A percentile compares a stretch with the other conserved stretches of the same genome.
Evolutionary conservation across 805 yeast genomes (phyloP).

Genomic region (Schwanniomyces yamadae): DNA sequence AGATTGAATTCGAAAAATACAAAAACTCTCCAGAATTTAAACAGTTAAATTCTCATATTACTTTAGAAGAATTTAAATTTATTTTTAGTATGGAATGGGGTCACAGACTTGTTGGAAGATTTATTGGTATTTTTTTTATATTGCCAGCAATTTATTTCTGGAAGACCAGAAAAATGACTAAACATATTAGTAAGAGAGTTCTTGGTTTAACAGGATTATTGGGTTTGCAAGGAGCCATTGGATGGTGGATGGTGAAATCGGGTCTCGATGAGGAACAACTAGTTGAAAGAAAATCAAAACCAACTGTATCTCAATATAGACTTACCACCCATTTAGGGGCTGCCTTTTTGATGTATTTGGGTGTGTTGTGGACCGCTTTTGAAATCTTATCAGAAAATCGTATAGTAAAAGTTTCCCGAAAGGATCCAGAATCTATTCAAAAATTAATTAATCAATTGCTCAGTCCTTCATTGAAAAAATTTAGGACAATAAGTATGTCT

Average conservation of each 20-base stretch:
- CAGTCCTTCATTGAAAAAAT: slow-evolving; percentile 55
- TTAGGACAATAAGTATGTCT: slow-evolving; percentile 55
- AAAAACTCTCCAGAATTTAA: slow-evolving; percentile 87
- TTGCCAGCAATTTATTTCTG: slow-evolving; percentile 85
- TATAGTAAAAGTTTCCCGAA: slow-evolving; percentile 47
- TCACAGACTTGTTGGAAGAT: slow-evolving; percentile 89
- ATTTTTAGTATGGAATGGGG: slow-evolving; percentile 98
- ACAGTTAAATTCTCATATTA: slow-evolving; percentile 83
- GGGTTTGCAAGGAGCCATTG: slow-evolving; percentile 93
- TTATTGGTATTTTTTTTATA: slow-evolving; percentile 80
- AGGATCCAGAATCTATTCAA: slow-evolving; percentile 56
- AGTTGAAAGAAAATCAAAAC: slow-evolving; percentile 80
- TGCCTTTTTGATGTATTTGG: slow-evolving; percentile 82
- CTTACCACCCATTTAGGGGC: slow-evolving; percentile 92
- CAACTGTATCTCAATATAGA: slow-evolving; percentile 96
- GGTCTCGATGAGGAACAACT: slow-evolving; percentile 84
- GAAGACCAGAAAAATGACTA: slow-evolving; percentile 60
- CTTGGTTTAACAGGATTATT: slow-evolving; percentile 72
- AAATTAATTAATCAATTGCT: slow-evolving; percentile 57
- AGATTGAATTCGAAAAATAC: slow-evolving; percentile 76
- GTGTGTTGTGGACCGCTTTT: slow-evolving; percentile 88
- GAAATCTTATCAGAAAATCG: slow-evolving; percentile 73
- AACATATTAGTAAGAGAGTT: slow-evolving; percentile 64
- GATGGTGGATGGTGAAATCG: slow-evolving; percentile 99
- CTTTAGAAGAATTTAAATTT: slow-evolving; percentile 89